Conservation (phyloP, 495 filamentous ascomycete species). For the Talaromyces adpressus region DNA sequence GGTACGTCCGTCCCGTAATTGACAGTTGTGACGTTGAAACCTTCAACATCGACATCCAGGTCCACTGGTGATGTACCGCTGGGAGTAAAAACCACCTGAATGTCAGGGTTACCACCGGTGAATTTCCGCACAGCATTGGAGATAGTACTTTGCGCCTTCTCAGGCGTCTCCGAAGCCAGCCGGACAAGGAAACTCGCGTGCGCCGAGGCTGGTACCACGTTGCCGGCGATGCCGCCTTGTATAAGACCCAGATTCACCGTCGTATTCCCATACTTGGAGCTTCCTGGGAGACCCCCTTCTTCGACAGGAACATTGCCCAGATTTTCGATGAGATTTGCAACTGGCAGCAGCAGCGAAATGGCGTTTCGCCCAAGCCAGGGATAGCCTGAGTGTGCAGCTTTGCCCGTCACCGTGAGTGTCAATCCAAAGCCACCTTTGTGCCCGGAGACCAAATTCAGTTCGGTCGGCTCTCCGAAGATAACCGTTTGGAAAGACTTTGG, state of each 20-base stretch:
- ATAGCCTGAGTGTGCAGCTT: constrained; percentile 72
- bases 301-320: too few relatives aligned
- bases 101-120: too few relatives aligned
- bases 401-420: constrained; percentile 31
- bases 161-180: constrained; percentile 63
- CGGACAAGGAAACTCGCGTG: constrained; percentile 59
- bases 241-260: constrained; percentile 80
- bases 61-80: constrained; percentile 63
- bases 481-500: too few relatives aligned
- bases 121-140: too few relatives aligned
- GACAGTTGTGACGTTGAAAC: constrained; percentile 66
- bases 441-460: too few relatives aligned
- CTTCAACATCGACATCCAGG: constrained; percentile 62
- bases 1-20: constrained; percentile 94
- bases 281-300: too few relatives aligned
- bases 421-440: too few relatives aligned
- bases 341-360: constrained; percentile 40
- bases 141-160: constrained; percentile 28
- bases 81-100: constrained; percentile 7
- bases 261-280: constrained; percentile 56
- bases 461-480: too few relatives aligned
- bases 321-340: constrained; percentile 46
- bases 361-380: constrained; percentile 67
- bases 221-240: constrained; percentile 75
- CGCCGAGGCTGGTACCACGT: constrained; percentile 76